Conservation (phyloP, 306 rosid species). For the Cercis canadensis region DNA sequence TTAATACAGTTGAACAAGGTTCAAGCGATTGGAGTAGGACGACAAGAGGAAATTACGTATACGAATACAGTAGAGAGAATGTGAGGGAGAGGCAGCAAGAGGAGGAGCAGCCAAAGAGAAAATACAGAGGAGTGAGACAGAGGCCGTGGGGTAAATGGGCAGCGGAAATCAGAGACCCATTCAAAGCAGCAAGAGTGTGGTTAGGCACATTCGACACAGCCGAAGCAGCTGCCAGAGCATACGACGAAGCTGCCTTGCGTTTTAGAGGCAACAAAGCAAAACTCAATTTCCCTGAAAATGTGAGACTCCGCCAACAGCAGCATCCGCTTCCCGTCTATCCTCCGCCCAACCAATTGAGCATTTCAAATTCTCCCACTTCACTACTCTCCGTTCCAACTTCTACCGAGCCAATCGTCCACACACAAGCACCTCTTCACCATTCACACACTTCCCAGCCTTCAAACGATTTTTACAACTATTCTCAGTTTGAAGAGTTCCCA, state of each 20-base stretch:
- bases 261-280: constrained; percentile 74
- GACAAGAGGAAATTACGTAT: constrained; percentile 25
- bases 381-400: constrained; percentile 49
- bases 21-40: constrained; percentile 19
- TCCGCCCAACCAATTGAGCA: constrained; percentile 20
- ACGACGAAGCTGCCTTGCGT: constrained; percentile 65
- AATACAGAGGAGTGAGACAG: constrained; percentile 79
- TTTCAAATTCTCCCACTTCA: constrained; percentile 33
- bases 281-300: constrained; percentile 75
- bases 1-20: constrained; percentile 27
- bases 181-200: constrained; percentile 69
- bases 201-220: constrained; percentile 67
- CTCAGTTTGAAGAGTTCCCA: constrained; percentile 28
- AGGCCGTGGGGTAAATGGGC: constrained; percentile 86
- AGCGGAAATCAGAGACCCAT: constrained; percentile 72
- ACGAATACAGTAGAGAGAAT: constrained; percentile 47
- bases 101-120: constrained; percentile 38
- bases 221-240: constrained; percentile 63
- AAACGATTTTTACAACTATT: neutral
- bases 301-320: constrained; percentile 34
- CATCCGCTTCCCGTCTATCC: neutral
- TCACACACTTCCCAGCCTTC: constrained; percentile 27
- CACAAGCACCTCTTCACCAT: constrained; percentile 28
- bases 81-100: neutral
- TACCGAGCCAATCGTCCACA: constrained; percentile 53